Evolutionary conservation across 177 flowering plant genomes (phyloP), one percentile per base, ranked within the genome.

Genomic region (Vitis hybrid): DNA sequence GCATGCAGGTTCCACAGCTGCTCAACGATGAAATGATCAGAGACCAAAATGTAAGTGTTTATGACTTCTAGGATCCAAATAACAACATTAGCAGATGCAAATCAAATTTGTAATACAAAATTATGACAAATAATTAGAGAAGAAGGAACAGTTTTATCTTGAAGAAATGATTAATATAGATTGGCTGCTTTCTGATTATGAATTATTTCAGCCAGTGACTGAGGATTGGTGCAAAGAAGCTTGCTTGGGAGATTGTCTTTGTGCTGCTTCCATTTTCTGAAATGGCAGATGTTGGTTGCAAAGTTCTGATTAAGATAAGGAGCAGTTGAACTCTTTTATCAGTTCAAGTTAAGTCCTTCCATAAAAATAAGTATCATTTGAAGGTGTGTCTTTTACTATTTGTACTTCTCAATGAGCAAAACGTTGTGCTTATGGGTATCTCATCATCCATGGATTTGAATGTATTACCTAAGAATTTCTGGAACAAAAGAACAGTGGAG

Each of bases 211-310:
- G 0, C 65, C 76, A 12, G 66, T 50, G 15, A 66, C 20, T 60
- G 72, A 66, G 58, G 75, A 62, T 0, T 2, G 50, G 20, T 84
- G 87, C 65, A 63, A 33, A 20, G 10, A 60, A 16, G 29, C 85
- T 18, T 84, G 87, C 69, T 52, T 84, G 51, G 13, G 19, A 1
- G 87, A 81, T 68, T 84, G 87, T 50, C 2, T 69, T 10, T 81
- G 85, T 51, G 72, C 74, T 14, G 82, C 75, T 13, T 78, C 81
- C 15, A 60, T 76, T 60, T 75, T 66, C 5, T 16, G 63, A 12
- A 39, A 1, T 1, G 31, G 45, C 2, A 0, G 13, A 7, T 5
- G 11, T 57, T 2, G 5, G 12, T 1, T 65, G 62, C 5, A 77
- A 20, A 20, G 69, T 72, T 19, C 45, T 78, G 3, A 2, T 82